These are phyloP conservation scores for Powellomyces hirtus DNA, from an alignment of 192 early-diverging fungal species.

Conservation along the genomic window DNA sequence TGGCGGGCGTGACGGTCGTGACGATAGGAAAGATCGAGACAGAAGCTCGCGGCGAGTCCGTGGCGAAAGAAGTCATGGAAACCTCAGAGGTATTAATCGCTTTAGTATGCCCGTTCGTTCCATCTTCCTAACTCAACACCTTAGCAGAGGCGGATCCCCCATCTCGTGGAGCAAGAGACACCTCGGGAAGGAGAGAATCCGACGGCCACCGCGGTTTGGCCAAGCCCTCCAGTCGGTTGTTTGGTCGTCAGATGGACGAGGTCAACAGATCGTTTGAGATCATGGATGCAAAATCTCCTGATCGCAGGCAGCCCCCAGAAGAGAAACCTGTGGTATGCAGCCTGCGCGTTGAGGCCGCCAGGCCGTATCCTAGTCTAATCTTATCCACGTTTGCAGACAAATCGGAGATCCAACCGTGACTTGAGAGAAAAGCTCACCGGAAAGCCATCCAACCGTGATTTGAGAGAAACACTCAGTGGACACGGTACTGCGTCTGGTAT, in stretches of 20 bases:
- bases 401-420: not conserved
- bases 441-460: not conserved
- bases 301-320: not conserved
- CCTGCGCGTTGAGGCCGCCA: not conserved
- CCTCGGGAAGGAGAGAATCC: too few species aligned
- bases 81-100: not conserved
- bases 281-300: conserved; percentile 5
- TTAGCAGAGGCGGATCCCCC: too few species aligned
- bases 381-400: not conserved
- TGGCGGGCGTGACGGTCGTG: too few species aligned
- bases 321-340: not conserved
- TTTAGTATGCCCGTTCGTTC: too few species aligned
- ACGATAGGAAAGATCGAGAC: too few species aligned
- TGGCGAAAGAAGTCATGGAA: not conserved
- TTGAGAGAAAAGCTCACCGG: not conserved
- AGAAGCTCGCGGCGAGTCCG: conserved; percentile 6
- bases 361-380: not conserved
- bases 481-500: conserved; percentile 18
- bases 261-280: conserved; percentile 26
- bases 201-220: not conserved
- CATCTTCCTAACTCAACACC: too few species aligned
- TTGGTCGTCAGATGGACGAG: conserved; percentile 27
- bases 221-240: conserved; percentile 24
- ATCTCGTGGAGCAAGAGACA: too few species aligned
- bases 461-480: not conserved